Evolutionary conservation across 2,329 filamentous ascomycete genomes (phyloP), one percentile per base, ranked within the genome.

Genomic region (Aplosporella prunicola): DNA sequence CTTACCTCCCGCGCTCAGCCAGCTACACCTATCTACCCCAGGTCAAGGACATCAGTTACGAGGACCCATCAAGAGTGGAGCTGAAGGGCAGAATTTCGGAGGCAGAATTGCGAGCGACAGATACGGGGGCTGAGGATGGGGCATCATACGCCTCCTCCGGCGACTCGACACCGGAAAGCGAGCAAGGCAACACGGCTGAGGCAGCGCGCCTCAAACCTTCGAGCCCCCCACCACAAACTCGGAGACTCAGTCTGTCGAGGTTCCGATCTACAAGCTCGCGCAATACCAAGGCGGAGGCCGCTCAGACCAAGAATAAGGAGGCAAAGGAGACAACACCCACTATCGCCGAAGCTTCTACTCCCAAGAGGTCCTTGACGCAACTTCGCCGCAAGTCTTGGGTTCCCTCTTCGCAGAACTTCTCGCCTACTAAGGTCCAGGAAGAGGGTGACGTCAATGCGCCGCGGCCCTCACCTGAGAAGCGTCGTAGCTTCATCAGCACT

Each of bases 141-240:
- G 47, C 48, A 4, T 55, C 55, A 9, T 55, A 52, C 43, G 58
- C 58, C 36, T 64, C 63, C 13, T 66, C 64, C 13, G 64, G 57
- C 17, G 61, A 58, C 39, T 64, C 60, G 8, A 68, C 63, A 33
- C 65, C 64, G 9, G 61, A 62, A 18, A 60, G 59, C 20, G 56
- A 61, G 40, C 56, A 56, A 20, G 46, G 49, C 14, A 50, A 51
- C 24, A 43, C 43, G 10, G 42, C 44, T 4, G 50, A 60, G 35
- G 16, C 28, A 5, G 20, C 29, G 22, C 33, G 23, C 10, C 11
- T 33, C 7, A 35, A 29, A 20, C 28, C 33, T 13, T 13, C 8
- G 13, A 17, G 20, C 20, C 26, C 35, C 10, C 26, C 16, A 7
- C n/a, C 25, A 9, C 33, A 36, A 16, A 28, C 51, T 33, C 46